These are phyloP conservation scores for Hydrangea macrophylla DNA, from an alignment of 148 eudicot species.

Conservation along the genomic window DNA sequence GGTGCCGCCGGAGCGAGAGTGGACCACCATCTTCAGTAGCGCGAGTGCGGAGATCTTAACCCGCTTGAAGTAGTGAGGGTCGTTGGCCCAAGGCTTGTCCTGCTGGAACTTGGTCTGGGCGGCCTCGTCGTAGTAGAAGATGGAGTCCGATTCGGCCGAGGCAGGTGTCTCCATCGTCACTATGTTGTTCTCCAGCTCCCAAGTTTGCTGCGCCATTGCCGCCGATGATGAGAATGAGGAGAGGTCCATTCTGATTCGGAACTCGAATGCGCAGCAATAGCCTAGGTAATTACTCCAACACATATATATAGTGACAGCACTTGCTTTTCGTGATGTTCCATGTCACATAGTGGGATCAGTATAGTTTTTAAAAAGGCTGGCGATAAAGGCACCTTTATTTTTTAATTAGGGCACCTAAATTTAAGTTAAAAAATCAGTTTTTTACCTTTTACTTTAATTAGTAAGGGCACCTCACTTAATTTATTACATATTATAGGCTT, in stretches of 20 bases:
- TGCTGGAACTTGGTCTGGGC: slow-evolving; percentile 67
- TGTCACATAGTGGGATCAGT: no score
- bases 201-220: slow-evolving; percentile 70
- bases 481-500: no score
- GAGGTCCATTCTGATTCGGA: slow-evolving; percentile 51
- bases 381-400: no score
- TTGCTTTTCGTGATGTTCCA: no score
- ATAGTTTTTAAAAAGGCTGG: no score
- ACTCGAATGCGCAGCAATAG: no score
- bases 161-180: slow-evolving; percentile 34
- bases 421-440: no score
- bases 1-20: slow-evolving; percentile 86
- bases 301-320: no score
- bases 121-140: slow-evolving; percentile 80
- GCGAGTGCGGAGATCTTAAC: slow-evolving; percentile 93
- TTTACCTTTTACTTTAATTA: no score
- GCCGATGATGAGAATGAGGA: slow-evolving; percentile 45
- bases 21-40: slow-evolving; percentile 91
- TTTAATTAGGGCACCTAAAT: no score
- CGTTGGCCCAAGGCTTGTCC: slow-evolving; percentile 79
- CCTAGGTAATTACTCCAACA: no score
- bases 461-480: no score
- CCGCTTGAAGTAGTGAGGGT: slow-evolving; percentile 87
- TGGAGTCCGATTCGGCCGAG: slow-evolving; percentile 54
- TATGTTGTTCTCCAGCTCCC: slow-evolving; percentile 95